Evolutionary conservation across 306 rosid species (phyloP).

Genomic region (Trifolium pratense): DNA sequence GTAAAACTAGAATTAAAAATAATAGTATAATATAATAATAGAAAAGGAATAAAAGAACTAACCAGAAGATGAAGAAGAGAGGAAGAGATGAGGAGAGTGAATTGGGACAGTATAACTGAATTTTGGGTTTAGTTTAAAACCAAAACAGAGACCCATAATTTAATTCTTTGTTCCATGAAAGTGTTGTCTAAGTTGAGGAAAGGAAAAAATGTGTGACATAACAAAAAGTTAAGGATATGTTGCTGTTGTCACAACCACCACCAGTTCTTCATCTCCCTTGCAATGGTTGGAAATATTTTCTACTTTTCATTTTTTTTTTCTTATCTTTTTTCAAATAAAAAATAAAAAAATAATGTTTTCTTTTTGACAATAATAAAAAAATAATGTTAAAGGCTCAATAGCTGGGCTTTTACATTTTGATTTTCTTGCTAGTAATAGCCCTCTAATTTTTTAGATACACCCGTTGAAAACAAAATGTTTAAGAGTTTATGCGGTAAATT

Average conservation of each 20-base stretch:
- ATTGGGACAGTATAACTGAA: slow-evolving; percentile 48
- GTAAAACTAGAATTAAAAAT: not conserved
- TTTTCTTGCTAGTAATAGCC: no score
- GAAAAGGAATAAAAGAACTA: slow-evolving; percentile 33
- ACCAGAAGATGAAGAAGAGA: slow-evolving; percentile 71
- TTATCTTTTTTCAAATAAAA: not conserved
- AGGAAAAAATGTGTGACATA: not conserved
- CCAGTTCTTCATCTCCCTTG: slow-evolving; percentile 53
- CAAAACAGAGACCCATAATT: slow-evolving; percentile 62
- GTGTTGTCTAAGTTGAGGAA: not conserved
- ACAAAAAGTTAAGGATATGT: slow-evolving; percentile 37
- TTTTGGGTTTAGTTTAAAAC: slow-evolving; percentile 66
- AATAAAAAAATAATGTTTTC: no score
- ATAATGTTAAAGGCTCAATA: no score
- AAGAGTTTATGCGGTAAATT: no score
- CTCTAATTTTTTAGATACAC: no score
- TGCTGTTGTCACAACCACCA: slow-evolving; percentile 58
- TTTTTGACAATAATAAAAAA: no score
- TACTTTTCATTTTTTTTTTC: slow-evolving; percentile 8
- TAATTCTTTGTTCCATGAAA: slow-evolving; percentile 45
- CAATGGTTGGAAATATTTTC: slow-evolving; percentile 34
- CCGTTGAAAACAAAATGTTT: no score
- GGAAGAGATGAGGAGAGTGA: slow-evolving; percentile 54
- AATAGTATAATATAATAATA: not conserved
- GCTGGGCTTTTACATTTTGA: no score